Percentiles rank a stretch among this genome's conserved stretches.
Evolutionary conservation across 1,284 basidiomycete species (phyloP).

Genomic region (Lentinula novae-zelandiae): DNA sequence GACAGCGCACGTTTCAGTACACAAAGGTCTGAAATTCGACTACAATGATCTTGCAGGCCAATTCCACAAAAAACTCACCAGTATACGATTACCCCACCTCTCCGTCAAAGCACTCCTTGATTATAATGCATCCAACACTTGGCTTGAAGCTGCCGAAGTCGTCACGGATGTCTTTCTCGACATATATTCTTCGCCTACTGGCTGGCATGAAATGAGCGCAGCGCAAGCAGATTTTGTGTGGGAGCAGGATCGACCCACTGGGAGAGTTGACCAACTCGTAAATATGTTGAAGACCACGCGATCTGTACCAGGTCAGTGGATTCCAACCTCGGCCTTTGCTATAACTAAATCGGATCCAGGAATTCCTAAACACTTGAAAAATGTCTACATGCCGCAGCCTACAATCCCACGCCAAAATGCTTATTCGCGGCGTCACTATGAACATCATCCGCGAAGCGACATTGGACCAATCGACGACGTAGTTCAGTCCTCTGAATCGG

Average conservation of each 20-base stretch:
- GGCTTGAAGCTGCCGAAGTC: conserved; percentile 67
- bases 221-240: conserved; percentile 65
- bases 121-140: conserved; percentile 39
- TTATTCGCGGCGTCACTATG: neutral
- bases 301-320: neutral
- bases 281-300: conserved; percentile 19
- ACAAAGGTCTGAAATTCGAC: conserved; percentile 60
- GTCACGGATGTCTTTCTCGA: conserved; percentile 61
- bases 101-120: conserved; percentile 44
- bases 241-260: conserved; percentile 69
- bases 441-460: neutral
- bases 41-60: conserved; percentile 73
- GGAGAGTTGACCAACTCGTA: conserved; percentile 61
- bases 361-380: conserved; percentile 33
- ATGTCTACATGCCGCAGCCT: conserved; percentile 57
- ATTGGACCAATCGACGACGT: neutral
- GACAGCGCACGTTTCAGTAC: conserved; percentile 54
- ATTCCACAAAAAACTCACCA: conserved; percentile 57
- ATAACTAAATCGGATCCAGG: neutral
- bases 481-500: conserved; percentile 53
- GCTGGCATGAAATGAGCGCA: conserved; percentile 49
- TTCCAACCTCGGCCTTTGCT: conserved; percentile 1
- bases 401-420: conserved; percentile 10
- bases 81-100: conserved; percentile 49
- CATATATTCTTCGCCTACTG: conserved; percentile 61